Evolutionary conservation across 208 protist genomes (phyloP).

Genomic region (Tetramitus jugosus): DNA sequence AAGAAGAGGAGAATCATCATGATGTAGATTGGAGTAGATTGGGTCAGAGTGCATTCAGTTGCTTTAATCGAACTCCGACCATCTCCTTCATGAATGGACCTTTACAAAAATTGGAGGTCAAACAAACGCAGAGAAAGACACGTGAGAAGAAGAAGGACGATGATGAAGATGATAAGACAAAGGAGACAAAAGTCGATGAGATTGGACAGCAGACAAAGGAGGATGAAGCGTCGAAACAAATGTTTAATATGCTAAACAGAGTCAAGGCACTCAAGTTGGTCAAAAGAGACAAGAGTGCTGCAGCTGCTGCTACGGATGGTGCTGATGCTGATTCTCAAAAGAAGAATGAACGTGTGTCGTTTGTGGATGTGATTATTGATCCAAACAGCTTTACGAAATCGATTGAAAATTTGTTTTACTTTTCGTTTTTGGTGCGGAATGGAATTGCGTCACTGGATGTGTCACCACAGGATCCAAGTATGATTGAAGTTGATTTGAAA

Average conservation of each 20-base stretch:
- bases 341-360: background rate
- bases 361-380: background rate
- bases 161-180: background rate
- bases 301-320: no score
- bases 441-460: no score
- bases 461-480: no score
- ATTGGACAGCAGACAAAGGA: no score
- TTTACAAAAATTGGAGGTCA: background rate
- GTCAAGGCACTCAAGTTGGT: no score
- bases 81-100: background rate
- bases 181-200: no score
- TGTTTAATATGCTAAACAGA: background rate
- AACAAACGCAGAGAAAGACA: background rate
- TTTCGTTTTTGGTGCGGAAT: conserved; percentile 9
- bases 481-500: no score
- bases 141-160: background rate
- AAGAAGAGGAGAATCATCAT: background rate
- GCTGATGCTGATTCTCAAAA: no score
- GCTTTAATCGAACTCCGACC: background rate
- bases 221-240: background rate
- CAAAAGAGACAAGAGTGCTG: no score
- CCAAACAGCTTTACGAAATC: background rate
- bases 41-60: background rate
- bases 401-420: conserved; percentile 5
- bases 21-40: background rate